Base-by-base conservation (phyloP, 306 rosid species). In the Casuarina glauca region DNA sequence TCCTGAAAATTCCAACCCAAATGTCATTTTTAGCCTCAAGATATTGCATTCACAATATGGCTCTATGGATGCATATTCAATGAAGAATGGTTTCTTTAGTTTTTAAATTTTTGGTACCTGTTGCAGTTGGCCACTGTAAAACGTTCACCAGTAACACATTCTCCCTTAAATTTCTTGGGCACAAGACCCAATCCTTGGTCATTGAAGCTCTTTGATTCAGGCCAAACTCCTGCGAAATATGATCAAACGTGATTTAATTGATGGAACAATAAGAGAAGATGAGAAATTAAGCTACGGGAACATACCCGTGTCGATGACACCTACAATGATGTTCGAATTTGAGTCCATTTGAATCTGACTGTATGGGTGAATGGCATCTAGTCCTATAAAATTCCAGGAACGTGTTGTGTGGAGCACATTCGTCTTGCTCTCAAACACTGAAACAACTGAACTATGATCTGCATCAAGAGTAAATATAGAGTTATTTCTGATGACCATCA, bases 381-480 rank as follows among this genome's bases (percentile, higher is more conserved):
- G 26, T 51, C 15, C 55, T 69, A 69, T 12, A 43, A 77, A 42
- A 20, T 51, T 11, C 71, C 61, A 35, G 13, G 70, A 71, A 49
- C 76, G 55, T 48, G 71, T 57, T 6, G 81, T 78, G 5, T 57
- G 76, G 9, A 69, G 70, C 32, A 8, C 9, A 38, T 43, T 35
- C 32, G 57, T 3, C 1, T 44, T 70, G n/a, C 60, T 60, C 41
- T 78, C 69, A 46, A 78, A 58, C 13, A 70, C 69, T 3, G 74
- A 69, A 55, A 71, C 48, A 26, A n/a, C 53, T 32, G 54, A 32
- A 16, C 78, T 81, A 81, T 70, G 46, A 43, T 85, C 92, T 91
- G 91, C 42, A 77, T 72, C 82, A 86, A 50, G 74, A 20, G 75
- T 52, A 67, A 54, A 54, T 72, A 35, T 9, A 51, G 32, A 74